phyloP scores from a whole-genome alignment of 1,139 yeast species.

The Debaryomyces coudertii region DNA sequence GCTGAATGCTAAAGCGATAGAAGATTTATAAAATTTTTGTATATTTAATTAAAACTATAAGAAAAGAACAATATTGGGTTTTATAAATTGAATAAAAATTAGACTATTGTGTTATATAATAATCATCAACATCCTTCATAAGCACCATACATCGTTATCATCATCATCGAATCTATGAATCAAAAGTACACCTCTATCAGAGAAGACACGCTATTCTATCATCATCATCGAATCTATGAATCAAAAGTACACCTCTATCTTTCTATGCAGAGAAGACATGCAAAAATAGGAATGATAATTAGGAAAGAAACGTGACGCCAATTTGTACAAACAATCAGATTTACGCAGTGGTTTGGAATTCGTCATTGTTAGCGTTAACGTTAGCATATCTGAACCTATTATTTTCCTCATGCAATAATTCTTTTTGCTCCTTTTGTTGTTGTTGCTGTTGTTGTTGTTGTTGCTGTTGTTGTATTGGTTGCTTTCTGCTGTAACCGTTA shows the following conservation, averaged over 20 bases:
- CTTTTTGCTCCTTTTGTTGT: constrained; percentile 38
- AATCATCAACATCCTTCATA: constrained; percentile 1
- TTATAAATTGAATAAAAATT: constrained; percentile 6
- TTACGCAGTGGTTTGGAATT: constrained; percentile 43
- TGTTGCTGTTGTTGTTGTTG: constrained; percentile 37
- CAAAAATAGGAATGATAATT: constrained; percentile 13
- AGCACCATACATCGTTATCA: constrained; percentile 8
- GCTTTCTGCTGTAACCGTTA: constrained; percentile 63
- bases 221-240: constrained; percentile 9
- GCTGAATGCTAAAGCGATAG: background rate
- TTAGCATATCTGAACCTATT: constrained; percentile 51
- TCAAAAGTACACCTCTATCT: constrained; percentile 7
- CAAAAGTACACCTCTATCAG: too few species aligned
- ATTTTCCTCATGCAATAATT: constrained; percentile 38
- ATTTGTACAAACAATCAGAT: constrained; percentile 5
- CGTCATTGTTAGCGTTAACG: constrained; percentile 51
- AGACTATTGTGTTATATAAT: background rate
- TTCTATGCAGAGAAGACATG: constrained; percentile 13
- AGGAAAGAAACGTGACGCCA: constrained; percentile 8
- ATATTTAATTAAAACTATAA: constrained; percentile 1
- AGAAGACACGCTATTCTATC: too few species aligned
- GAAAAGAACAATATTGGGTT: constrained; percentile 8
- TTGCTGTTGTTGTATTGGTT: constrained; percentile 38
- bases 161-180: constrained; percentile 9
- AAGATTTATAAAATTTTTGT: background rate